Conservation (phyloP, 495 filamentous ascomycete genomes). For the Talaromyces trachyspermus region DNA sequence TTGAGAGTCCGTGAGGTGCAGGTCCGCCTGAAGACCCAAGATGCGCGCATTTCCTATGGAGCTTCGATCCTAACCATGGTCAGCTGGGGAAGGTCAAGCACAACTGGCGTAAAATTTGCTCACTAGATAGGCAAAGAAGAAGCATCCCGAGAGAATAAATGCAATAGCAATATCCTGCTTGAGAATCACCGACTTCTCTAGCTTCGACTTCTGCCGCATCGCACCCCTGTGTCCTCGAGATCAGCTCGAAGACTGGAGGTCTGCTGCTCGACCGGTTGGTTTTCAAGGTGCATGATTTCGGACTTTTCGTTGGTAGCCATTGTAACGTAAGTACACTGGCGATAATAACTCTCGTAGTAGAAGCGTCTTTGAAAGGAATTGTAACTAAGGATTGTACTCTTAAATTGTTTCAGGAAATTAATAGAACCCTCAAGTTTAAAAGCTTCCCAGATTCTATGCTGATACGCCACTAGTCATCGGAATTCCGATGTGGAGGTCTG, state of each 20-base stretch:
- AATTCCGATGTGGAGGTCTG: neutral
- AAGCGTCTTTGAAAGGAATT: neutral
- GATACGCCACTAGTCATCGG: neutral
- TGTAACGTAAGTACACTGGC: neutral
- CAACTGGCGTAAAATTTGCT: neutral
- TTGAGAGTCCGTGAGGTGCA: conserved; percentile 58
- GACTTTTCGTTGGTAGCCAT: neutral
- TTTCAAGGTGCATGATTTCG: conserved; percentile 1
- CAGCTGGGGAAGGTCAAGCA: neutral
- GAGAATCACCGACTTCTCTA: neutral
- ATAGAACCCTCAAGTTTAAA: neutral
- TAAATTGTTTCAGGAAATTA: neutral
- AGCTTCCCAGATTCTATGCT: neutral
- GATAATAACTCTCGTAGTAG: neutral
- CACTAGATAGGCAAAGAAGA: conserved; percentile 1
- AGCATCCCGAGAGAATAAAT: neutral
- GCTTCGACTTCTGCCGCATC: neutral
- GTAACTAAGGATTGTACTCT: neutral
- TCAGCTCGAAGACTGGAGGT: neutral
- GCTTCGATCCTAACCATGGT: neutral
- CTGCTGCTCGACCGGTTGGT: neutral
- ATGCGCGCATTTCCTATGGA: conserved; percentile 81
- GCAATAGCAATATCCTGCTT: conserved; percentile 1
- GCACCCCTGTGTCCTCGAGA: neutral
- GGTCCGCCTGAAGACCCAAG: conserved; percentile 54